Evolutionary conservation across 441 rosid genomes (phyloP).

Genomic region (Breynia disticha): DNA sequence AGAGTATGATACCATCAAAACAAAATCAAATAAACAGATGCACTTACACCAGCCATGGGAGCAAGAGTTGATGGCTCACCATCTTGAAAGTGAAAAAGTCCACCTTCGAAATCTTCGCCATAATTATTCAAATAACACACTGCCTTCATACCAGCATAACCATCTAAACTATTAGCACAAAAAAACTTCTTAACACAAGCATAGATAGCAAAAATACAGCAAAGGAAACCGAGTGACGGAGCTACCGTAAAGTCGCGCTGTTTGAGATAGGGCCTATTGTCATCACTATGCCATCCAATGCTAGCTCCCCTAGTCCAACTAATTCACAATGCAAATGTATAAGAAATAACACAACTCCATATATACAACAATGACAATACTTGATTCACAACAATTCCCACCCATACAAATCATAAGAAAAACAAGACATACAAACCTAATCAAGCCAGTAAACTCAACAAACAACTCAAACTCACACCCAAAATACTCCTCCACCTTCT

Average conservation of each 20-base stretch:
- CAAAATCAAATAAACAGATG: constrained; percentile 5
- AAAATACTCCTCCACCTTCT: constrained; percentile 68
- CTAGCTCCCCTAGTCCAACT: constrained; percentile 86
- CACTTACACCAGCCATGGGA: constrained; percentile 68
- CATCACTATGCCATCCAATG: constrained; percentile 97
- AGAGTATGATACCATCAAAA: background rate
- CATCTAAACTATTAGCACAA: constrained; percentile 5
- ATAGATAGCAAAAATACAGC: background rate
- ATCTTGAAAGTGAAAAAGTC: constrained; percentile 70
- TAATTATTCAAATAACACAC: constrained; percentile 84
- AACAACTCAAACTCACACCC: constrained; percentile 74
- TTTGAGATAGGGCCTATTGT: constrained; percentile 66
- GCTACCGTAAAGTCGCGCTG: constrained; percentile 68
- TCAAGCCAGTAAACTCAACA: constrained; percentile 80
- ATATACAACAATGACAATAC: too few relatives aligned
- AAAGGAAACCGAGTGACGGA: background rate
- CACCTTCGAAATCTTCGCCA: constrained; percentile 68
- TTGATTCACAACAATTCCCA: background rate
- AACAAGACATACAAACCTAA: constrained; percentile 37
- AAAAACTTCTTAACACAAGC: background rate
- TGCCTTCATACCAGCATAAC: constrained; percentile 38
- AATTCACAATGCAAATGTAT: constrained; percentile 8
- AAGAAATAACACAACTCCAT: background rate
- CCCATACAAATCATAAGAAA: background rate
- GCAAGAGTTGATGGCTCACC: constrained; percentile 52